phyloP scores from a whole-genome alignment of 1,284 basidiomycete species.

The Boletus sp. region DNA sequence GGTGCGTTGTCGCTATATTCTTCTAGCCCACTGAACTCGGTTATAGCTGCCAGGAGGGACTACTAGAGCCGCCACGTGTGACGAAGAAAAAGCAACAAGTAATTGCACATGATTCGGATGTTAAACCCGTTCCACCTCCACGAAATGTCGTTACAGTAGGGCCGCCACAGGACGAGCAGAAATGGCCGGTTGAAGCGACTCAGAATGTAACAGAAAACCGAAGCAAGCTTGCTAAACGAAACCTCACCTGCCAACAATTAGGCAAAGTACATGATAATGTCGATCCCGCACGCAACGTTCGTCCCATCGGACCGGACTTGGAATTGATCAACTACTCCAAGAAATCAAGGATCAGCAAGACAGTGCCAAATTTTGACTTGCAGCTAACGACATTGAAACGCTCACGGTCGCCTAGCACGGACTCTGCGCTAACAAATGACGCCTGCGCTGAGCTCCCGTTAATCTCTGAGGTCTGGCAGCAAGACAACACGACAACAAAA shows the following conservation, averaged over 20 bases:
- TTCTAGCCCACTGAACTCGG: slow-evolving; percentile 5
- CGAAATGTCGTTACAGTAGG: slow-evolving; percentile 6
- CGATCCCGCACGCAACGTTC: slow-evolving; percentile 40
- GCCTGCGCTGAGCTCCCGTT: slow-evolving; percentile 49
- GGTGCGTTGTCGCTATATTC: slow-evolving; percentile 37
- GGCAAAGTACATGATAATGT: slow-evolving; percentile 45
- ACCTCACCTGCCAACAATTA: slow-evolving; percentile 38
- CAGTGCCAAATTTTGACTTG: slow-evolving; percentile 48
- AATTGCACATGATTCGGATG: slow-evolving; percentile 16
- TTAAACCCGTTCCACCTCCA: slow-evolving; percentile 6
- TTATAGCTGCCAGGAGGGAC: slow-evolving; percentile 66
- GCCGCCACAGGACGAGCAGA: slow-evolving; percentile 1
- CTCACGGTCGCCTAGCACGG: slow-evolving; percentile 19
- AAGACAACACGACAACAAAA: slow-evolving; percentile 19
- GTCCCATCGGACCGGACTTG: slow-evolving; percentile 40
- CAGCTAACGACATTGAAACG: slow-evolving; percentile 47
- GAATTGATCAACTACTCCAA: slow-evolving; percentile 35
- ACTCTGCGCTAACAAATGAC: slow-evolving; percentile 25
- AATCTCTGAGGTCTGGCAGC: slow-evolving; percentile 35
- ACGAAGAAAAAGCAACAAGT: slow-evolving; percentile 36
- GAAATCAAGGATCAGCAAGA: slow-evolving; percentile 29
- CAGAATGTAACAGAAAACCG: slow-evolving; percentile 1
- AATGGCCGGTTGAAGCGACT: background rate
- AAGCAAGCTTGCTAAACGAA: slow-evolving; percentile 23
- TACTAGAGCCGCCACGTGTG: slow-evolving; percentile 47